Percentiles rank a stretch among this genome's conserved stretches.
phyloP scores from a whole-genome alignment of 805 yeast genomes.

The Candida hungchunana region DNA sequence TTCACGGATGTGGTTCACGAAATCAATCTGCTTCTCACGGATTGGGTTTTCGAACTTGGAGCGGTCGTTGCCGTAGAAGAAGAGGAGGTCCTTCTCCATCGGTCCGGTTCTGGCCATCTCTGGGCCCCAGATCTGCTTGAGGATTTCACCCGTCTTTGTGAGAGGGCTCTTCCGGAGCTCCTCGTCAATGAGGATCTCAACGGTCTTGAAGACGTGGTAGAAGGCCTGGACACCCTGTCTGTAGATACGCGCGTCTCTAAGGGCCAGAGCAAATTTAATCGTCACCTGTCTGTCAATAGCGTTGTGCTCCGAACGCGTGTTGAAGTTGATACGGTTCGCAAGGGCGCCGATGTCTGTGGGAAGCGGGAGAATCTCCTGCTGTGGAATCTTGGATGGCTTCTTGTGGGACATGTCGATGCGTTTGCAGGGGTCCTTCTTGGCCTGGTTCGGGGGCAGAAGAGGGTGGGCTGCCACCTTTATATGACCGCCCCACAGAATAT shows the following conservation, averaged over 20 bases:
- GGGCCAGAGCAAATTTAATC: conserved; percentile 66
- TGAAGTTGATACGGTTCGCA: conserved; percentile 73
- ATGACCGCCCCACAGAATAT: no score
- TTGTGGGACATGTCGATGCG: background rate
- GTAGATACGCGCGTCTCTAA: conserved; percentile 70
- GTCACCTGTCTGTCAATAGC: conserved; percentile 65
- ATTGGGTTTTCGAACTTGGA: conserved; percentile 56
- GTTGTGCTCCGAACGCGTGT: conserved; percentile 64
- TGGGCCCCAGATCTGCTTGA: conserved; percentile 63
- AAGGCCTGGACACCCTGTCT: conserved; percentile 77
- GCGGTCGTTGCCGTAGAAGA: conserved; percentile 54
- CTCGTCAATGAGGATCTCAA: conserved; percentile 47
- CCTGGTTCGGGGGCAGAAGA: no score
- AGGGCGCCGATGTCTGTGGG: conserved; percentile 79
- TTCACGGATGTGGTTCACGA: conserved; percentile 53
- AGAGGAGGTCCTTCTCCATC: conserved; percentile 58
- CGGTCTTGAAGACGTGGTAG: conserved; percentile 63
- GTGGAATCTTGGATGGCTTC: conserved; percentile 23
- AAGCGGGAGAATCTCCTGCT: conserved; percentile 64
- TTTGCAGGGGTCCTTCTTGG: no score
- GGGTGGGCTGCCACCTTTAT: no score
- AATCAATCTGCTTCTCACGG: conserved; percentile 57
- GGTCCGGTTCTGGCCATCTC: conserved; percentile 59
- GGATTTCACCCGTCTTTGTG: conserved; percentile 34
- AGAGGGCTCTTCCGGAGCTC: conserved; percentile 37